These are phyloP conservation scores for Lecanicillium sp. DNA, from an alignment of 2,329 filamentous ascomycete genomes.

Conservation along the genomic window DNA sequence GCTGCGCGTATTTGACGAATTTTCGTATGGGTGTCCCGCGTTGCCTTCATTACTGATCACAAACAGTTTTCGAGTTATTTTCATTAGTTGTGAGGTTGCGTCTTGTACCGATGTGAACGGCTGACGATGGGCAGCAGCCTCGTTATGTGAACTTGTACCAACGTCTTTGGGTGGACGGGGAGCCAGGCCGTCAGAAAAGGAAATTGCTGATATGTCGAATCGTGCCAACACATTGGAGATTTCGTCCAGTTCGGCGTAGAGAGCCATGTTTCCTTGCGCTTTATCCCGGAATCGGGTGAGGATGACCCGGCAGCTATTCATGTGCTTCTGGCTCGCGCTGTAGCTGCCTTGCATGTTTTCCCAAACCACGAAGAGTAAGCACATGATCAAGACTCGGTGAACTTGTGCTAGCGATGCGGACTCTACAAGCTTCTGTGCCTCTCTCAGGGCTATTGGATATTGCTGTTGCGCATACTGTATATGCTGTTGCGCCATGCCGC, in stretches of 20 bases:
- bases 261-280: background rate
- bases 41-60: background rate
- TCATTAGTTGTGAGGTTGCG: background rate
- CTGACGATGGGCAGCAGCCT: no score
- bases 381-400: constrained; percentile 2
- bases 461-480: constrained; percentile 1
- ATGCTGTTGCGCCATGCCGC: background rate
- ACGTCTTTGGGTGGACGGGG: no score
- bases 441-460: constrained; percentile 1
- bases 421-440: background rate
- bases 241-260: background rate
- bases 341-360: constrained; percentile 4
- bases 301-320: constrained; percentile 1
- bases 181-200: constrained; percentile 5
- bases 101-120: background rate
- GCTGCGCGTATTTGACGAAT: background rate
- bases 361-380: constrained; percentile 3
- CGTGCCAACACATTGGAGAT: background rate
- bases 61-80: background rate
- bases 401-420: background rate
- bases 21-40: background rate
- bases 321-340: background rate
- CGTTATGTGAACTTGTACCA: no score
- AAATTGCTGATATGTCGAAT: constrained; percentile 4
- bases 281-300: background rate